These are phyloP conservation scores for Colletotrichum paranaense DNA, from an alignment of 2,329 filamentous ascomycete genomes.

Conservation along the genomic window DNA sequence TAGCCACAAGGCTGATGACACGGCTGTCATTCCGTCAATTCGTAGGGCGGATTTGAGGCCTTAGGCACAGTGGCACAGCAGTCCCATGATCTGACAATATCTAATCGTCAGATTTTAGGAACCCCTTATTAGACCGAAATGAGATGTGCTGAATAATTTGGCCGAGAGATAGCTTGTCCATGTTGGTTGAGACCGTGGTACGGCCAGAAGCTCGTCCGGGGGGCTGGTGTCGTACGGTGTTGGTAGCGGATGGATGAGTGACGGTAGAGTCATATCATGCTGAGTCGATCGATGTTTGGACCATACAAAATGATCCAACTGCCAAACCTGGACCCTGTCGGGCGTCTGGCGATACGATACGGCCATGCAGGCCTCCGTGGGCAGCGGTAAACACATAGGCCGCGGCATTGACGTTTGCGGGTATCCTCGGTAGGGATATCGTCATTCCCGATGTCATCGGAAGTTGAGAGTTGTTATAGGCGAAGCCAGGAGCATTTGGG, in stretches of 20 bases:
- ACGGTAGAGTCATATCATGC: slow-evolving; percentile 31
- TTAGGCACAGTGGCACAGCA: background rate
- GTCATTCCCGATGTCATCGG: slow-evolving; percentile 19
- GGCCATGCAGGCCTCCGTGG: background rate
- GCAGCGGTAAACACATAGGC: slow-evolving; percentile 13
- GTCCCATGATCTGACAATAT: slow-evolving; percentile 23
- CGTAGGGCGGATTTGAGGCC: background rate
- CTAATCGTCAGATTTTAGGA: background rate
- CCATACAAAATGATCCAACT: slow-evolving; percentile 21
- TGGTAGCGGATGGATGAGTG: slow-evolving; percentile 5
- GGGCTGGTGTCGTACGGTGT: slow-evolving; percentile 5
- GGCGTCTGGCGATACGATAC: background rate
- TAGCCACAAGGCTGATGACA: slow-evolving; percentile 8
- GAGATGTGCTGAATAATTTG: background rate
- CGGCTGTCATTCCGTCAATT: background rate
- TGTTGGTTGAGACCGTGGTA: background rate
- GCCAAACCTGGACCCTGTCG: slow-evolving; percentile 5
- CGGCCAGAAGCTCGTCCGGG: slow-evolving; percentile 2
- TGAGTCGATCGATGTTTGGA: slow-evolving; percentile 16
- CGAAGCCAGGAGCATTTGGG: slow-evolving; percentile 33
- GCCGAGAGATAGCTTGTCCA: slow-evolving; percentile 5
- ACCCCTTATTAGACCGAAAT: background rate
- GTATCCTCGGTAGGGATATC: slow-evolving; percentile 28
- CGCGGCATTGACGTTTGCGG: slow-evolving; percentile 24
- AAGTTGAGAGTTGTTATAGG: slow-evolving; percentile 25